Base-by-base conservation (phyloP, 805 yeast species). In the Yarrowia osloensis region DNA sequence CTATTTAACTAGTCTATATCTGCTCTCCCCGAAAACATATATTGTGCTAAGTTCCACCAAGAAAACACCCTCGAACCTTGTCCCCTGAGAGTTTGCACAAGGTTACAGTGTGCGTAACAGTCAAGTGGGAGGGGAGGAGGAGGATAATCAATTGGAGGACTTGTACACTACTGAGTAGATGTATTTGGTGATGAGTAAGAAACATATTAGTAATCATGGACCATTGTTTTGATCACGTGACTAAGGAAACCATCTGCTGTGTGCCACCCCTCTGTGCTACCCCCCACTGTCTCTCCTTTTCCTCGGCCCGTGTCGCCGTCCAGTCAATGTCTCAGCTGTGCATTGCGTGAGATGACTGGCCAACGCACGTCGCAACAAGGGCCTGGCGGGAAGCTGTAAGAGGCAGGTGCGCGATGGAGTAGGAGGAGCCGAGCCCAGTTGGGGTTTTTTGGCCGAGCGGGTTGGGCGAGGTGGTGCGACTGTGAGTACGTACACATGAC, bases 251-350 rank as follows among this genome's bases (percentile, higher is more conserved):
- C n/a, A n/a, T n/a, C n/a, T n/a, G n/a, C n/a, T n/a, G n/a, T n/a
- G n/a, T n/a, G n/a, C n/a, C n/a, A n/a, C n/a, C n/a, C n/a, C n/a
- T n/a, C n/a, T n/a, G n/a, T n/a, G n/a, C n/a, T 6, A 37, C 40
- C 49, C 49, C 29, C 4, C 49, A 4, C 29, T 47, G 26, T 49
- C 37, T 49, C 19, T 11, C 33, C 21, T 33, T n/a, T 28, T 46
- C 39, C 55, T 50, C 55, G 55, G 55, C 55, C 39, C 55, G 55
- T 31, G 54, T 24, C 26, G 24, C 35, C 37, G n/a, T n/a, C 33
- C 26, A n/a, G 39, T 50, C 55, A 50, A 50, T 50, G 55, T 50
- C 55, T 50, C 55, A 31, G 39, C n/a, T 8, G n/a, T 50, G 55
- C 55, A 50, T 47, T 22, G 39, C 55, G 55, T 19, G 39, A 29